These are phyloP conservation scores for Irpex lacteus DNA, from an alignment of 1,284 basidiomycete genomes.

Conservation along the genomic window DNA sequence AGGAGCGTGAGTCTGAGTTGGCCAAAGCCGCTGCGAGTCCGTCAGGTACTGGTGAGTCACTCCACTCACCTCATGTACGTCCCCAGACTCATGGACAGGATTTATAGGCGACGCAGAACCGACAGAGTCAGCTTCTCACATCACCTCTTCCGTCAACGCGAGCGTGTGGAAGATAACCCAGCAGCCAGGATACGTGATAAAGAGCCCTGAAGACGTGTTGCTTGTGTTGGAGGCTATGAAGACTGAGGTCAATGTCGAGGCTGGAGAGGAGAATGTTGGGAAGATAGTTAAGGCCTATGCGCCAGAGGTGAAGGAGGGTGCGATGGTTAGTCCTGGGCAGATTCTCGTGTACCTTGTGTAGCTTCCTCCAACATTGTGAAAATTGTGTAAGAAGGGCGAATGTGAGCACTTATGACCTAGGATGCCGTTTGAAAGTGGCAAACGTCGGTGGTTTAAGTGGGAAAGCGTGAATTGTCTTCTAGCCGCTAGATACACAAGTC, in stretches of 20 bases:
- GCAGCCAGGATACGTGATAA: slow-evolving; percentile 41
- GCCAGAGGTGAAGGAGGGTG: slow-evolving; percentile 39
- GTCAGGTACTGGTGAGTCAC: neutral
- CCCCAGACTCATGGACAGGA: neutral
- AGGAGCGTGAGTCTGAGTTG: neutral
- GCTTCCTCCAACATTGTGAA: neutral
- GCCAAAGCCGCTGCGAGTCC: too few relatives aligned
- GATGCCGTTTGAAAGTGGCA: neutral
- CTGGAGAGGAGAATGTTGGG: slow-evolving; percentile 45
- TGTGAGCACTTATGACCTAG: neutral
- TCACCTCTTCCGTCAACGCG: slow-evolving; percentile 48
- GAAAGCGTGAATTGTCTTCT: neutral
- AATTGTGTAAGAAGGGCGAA: too few relatives aligned
- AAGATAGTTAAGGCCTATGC: slow-evolving; percentile 40
- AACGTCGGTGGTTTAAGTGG: neutral
- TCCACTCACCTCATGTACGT: neutral
- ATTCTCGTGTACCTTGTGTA: slow-evolving; percentile 35
- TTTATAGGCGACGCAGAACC: neutral
- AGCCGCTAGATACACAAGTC: neutral
- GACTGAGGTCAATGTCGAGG: slow-evolving; percentile 54
- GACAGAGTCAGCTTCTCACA: slow-evolving; percentile 10
- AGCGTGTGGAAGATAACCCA: slow-evolving; percentile 58
- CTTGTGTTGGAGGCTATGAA: slow-evolving; percentile 74
- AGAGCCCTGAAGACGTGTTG: slow-evolving; percentile 45
- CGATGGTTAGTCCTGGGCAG: slow-evolving; percentile 43